Base-by-base conservation (phyloP, 2,329 filamentous ascomycete species). In the Xylaria sp. region DNA sequence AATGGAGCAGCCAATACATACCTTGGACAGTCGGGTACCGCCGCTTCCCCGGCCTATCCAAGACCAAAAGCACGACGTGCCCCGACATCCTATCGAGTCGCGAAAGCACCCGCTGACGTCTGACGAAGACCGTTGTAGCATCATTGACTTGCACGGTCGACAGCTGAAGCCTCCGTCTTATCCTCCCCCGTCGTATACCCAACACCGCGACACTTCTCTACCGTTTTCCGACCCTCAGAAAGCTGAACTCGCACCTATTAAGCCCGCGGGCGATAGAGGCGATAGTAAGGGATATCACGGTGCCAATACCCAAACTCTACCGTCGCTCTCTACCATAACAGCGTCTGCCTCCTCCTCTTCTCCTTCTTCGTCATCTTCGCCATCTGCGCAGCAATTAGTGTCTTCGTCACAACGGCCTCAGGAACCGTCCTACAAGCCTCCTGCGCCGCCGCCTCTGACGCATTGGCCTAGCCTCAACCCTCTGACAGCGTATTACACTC, bases 381-480 rank as follows among this genome's bases (percentile, higher is more conserved):
- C 67, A 11, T 60, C 69, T 11, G 33, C 31, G 8, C 57, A 46
- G 21, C 56, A 52, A 38, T 57, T 55, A 9, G 9, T 49, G 17
- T 61, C 73, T 43, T 65, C 64, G 3, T 67, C 59, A 25, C 72
- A 70, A 50, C 52, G 52, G 17, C 69, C 67, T 43, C 67, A 73
- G 7, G 72, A 74, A 35, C 70, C 71, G 37, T 62, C 70, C 1
- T 71, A 72, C 52, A 69, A 71, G 40, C 68, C 70, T 19, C 68
- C 70, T 17, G 68, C 64, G 54, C 63, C 72, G 63, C 69, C 38
- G 63, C 62, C 73, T 56, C 47, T 72, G 23, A 72, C 70, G 25
- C 76, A 78, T 63, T 85, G 83, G 83, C 80, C 81, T 21, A 80
- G 78, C 62, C 71, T 83, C 51, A 84, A 84, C 60, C 81, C 82